A percentile compares a stretch with the other conserved stretches of the same genome.
These are phyloP conservation scores for Evansstolkia leycettana DNA, from an alignment of 495 filamentous ascomycete species.

Conservation along the genomic window DNA sequence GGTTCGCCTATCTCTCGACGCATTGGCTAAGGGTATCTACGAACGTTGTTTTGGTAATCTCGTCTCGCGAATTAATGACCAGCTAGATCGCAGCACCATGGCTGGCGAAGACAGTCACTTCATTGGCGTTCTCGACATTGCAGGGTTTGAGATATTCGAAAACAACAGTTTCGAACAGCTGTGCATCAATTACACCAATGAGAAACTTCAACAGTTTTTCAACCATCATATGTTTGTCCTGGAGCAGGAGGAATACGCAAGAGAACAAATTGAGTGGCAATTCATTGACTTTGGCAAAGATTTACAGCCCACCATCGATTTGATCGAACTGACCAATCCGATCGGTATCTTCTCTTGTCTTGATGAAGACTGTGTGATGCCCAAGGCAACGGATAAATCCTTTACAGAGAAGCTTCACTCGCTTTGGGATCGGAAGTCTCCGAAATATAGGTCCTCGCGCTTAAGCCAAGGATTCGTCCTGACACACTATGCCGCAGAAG, in stretches of 20 bases:
- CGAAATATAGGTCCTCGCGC: conserved; percentile 82
- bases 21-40: conserved; percentile 93
- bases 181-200: conserved; percentile 99
- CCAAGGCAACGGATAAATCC: conserved; percentile 90
- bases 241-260: conserved; percentile 96
- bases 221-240: conserved; percentile 99
- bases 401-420: conserved; percentile 97
- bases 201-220: conserved; percentile 99
- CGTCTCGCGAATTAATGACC: conserved; percentile 80
- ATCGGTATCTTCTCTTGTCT: conserved; percentile 98
- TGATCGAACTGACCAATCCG: conserved; percentile 91
- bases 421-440: conserved; percentile 90
- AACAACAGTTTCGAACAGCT: conserved; percentile 98
- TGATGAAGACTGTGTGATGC: conserved; percentile 98
- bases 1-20: conserved; percentile 79
- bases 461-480: conserved; percentile 88
- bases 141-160: conserved; percentile 98
- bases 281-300: conserved; percentile 99
- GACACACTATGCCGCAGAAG: conserved; percentile 97
- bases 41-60: conserved; percentile 91
- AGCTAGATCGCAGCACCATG: conserved; percentile 69
- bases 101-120: conserved; percentile 81
- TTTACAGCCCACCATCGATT: conserved; percentile 92
- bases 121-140: conserved; percentile 97
- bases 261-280: conserved; percentile 98